These are phyloP conservation scores for Amaranthus cruentus DNA, from an alignment of 148 eudicot species.

Conservation along the genomic window DNA sequence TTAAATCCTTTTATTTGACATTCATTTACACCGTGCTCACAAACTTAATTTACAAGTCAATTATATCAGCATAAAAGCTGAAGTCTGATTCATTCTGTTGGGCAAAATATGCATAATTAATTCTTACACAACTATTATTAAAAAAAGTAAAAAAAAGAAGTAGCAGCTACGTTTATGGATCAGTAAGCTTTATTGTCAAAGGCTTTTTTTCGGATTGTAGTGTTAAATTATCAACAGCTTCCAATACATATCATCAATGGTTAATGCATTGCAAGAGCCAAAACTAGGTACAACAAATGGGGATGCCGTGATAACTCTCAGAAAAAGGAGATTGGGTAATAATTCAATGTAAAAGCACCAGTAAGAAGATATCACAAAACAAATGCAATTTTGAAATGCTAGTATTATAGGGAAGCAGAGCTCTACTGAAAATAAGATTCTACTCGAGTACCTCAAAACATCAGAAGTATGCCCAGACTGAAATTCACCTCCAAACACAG, in stretches of 20 bases:
- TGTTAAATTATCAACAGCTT: too few relatives aligned
- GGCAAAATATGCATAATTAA: too few relatives aligned
- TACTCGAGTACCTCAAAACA: conserved; percentile 60
- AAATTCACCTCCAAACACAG: conserved; percentile 98
- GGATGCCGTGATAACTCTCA: background rate
- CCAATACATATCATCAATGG: background rate
- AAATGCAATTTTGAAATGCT: background rate
- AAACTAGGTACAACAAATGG: background rate
- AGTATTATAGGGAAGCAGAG: background rate
- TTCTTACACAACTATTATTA: too few relatives aligned
- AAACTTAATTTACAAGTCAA: too few relatives aligned
- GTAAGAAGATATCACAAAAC: background rate
- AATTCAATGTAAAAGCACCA: background rate
- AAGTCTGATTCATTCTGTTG: too few relatives aligned
- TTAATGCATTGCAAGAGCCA: background rate
- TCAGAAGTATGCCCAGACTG: conserved; percentile 96
- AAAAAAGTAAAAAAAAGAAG: too few relatives aligned
- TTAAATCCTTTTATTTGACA: background rate
- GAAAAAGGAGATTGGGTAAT: background rate
- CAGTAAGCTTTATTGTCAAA: too few relatives aligned
- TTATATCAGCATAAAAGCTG: too few relatives aligned
- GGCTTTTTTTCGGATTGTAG: too few relatives aligned
- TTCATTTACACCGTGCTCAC: too few relatives aligned
- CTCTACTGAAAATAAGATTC: conserved; percentile 4
- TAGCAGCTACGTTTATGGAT: too few relatives aligned